Base-by-base conservation (phyloP, 345 rosid species). In the Sisymbrium irio region DNA sequence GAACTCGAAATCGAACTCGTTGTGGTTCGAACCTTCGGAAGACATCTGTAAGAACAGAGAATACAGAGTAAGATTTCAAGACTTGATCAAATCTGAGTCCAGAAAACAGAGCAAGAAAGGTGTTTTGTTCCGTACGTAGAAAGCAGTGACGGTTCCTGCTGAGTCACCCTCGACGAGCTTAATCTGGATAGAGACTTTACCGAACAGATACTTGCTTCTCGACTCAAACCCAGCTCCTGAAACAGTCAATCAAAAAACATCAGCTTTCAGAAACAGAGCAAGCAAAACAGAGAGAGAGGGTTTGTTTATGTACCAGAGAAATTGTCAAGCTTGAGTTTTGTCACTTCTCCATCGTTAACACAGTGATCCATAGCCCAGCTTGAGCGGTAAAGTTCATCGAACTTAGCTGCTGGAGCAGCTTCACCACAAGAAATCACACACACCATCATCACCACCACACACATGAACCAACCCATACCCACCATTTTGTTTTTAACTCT, bases 91-190 rank as follows among this genome's bases (percentile, higher is more conserved):
- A 42, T 46, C 50, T 4, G 6, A 0, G 67, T 35, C 0, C 0
- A 25, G 39, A 7, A 55, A 65, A 78, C 74, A 42, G 68, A 72
- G 45, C 13, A 41, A 37, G 0, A 65, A 53, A 40, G 15, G 0
- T 28, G n/a, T 1, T 35, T 14, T 25, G 45, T 27, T 46, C 68
- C 98, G 76, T 78, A 95, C 99, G 66, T 95, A 96, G 86, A 83
- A 90, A 65, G 99, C 99, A 75, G 99, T 92, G 14, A 96, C 99
- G 28, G 99, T 96, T 65, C 99, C 99, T 5, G 99, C 99, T 56
- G 99, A 96, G 73, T 96, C 99, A 30, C 98, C 99, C 61, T 87
- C 98, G 0, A 96, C 99, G 28, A 96, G 97, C 83, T 96, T 96
- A 62, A 96, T 92, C 87, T 96, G 94, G 3, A 84, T 64, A 32